phyloP scores from a whole-genome alignment of 2,329 filamentous ascomycete species.

The Colletotrichum nymphaeae region DNA sequence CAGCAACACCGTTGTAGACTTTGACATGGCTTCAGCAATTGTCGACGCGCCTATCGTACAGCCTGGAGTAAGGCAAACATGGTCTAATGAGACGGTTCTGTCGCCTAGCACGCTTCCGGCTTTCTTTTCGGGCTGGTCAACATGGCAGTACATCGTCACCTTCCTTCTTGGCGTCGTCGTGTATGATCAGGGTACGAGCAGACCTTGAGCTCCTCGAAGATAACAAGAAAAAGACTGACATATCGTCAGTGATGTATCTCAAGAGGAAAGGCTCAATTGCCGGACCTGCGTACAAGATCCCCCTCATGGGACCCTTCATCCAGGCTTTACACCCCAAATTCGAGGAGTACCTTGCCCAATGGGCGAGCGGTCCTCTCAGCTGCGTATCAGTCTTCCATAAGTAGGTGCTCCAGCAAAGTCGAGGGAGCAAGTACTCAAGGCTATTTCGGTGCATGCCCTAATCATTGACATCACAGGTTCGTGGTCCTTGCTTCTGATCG shows the following conservation, averaged over 20 bases:
- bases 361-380: constrained; percentile 81
- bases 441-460: background rate
- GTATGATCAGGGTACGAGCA: constrained; percentile 50
- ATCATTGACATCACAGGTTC: constrained; percentile 63
- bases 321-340: constrained; percentile 81
- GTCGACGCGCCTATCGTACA: background rate
- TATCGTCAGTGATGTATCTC: constrained; percentile 66
- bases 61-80: constrained; percentile 10
- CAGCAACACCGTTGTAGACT: too few species aligned
- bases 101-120: background rate
- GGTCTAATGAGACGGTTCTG: background rate
- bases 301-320: constrained; percentile 81
- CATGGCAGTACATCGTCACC: constrained; percentile 47
- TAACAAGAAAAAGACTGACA: background rate
- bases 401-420: constrained; percentile 52
- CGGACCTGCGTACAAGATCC: constrained; percentile 73
- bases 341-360: constrained; percentile 78
- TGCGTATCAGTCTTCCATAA: constrained; percentile 90
- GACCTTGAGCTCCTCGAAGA: too few species aligned
- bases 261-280: constrained; percentile 70
- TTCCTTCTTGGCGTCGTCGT: constrained; percentile 46
- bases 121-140: constrained; percentile 36
- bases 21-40: constrained; percentile 2
- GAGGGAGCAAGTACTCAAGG: background rate
- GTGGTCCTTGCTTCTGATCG: constrained; percentile 82